A percentile compares a stretch with the other conserved stretches of the same genome.
Conservation (phyloP, 305 asterid species). For the Withania somnifera region DNA sequence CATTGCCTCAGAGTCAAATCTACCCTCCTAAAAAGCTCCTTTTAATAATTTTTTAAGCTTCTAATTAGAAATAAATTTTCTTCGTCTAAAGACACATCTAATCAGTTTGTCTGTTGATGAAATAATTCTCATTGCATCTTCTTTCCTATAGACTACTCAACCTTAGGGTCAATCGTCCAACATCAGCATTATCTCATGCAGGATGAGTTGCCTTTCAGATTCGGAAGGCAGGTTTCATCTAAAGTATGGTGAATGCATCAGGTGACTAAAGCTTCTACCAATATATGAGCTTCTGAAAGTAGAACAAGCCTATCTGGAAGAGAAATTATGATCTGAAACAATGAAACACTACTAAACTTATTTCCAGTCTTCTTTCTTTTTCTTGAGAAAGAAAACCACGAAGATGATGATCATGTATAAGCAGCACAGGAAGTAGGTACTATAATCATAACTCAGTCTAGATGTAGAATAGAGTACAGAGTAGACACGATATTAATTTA, state of each 20-base stretch:
- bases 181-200: neutral
- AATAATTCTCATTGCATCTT: neutral
- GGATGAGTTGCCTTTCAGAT: neutral
- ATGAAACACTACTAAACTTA: neutral
- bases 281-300: neutral
- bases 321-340: neutral
- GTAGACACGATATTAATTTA: neutral
- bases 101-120: neutral
- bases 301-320: neutral
- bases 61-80: neutral
- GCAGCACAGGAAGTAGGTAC: neutral
- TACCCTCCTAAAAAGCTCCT: neutral
- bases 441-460: neutral
- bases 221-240: neutral
- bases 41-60: neutral
- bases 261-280: neutral
- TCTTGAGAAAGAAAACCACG: neutral
- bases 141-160: neutral
- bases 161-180: neutral
- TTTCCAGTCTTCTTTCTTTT: neutral
- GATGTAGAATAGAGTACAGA: neutral
- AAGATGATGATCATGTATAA: neutral
- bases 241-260: neutral
- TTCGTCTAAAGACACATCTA: neutral
- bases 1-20: neutral